phyloP scores from a whole-genome alignment of 2,329 filamentous ascomycete genomes.

The Orbilia javanica region DNA sequence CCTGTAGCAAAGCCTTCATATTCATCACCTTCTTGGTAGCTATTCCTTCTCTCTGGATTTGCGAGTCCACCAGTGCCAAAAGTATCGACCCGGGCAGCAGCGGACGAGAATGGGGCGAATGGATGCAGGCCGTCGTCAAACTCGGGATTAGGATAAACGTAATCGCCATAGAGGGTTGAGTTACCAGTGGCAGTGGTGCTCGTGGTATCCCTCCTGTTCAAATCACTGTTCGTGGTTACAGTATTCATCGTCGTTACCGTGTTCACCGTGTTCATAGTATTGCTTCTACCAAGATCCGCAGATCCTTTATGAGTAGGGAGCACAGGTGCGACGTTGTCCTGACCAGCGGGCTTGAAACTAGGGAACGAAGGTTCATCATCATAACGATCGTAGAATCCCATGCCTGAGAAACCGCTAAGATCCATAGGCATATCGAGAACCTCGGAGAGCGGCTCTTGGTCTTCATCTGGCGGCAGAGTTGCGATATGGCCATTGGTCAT shows the following conservation, averaged over 20 bases:
- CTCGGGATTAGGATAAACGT: constrained; percentile 64
- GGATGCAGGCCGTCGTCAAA: constrained; percentile 70
- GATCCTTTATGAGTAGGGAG: constrained; percentile 56
- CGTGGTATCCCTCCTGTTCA: constrained; percentile 45
- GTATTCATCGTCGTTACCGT: constrained; percentile 45
- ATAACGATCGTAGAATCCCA: constrained; percentile 58
- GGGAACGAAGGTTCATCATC: constrained; percentile 38
- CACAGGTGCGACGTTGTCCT: constrained; percentile 56
- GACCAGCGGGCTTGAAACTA: constrained; percentile 47
- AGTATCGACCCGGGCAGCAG: constrained; percentile 80
- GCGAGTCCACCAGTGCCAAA: constrained; percentile 90
- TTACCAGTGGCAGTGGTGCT: constrained; percentile 33
- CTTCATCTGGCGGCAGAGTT: constrained; percentile 47
- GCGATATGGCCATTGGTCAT: constrained; percentile 48
- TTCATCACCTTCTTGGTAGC: constrained; percentile 54
- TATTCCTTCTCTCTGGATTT: constrained; percentile 69
- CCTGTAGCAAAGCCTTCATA: constrained; percentile 67
- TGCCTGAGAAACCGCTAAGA: constrained; percentile 51
- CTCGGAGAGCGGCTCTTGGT: constrained; percentile 37
- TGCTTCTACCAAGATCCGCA: constrained; percentile 39
- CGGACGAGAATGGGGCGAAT: constrained; percentile 70
- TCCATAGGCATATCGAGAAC: constrained; percentile 56
- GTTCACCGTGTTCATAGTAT: constrained; percentile 37
- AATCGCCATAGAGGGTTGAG: constrained; percentile 39
- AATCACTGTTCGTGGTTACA: constrained; percentile 24